Evolutionary conservation across 805 yeast genomes (phyloP).

Genomic region (Wickerhamiella qilinensis): DNA sequence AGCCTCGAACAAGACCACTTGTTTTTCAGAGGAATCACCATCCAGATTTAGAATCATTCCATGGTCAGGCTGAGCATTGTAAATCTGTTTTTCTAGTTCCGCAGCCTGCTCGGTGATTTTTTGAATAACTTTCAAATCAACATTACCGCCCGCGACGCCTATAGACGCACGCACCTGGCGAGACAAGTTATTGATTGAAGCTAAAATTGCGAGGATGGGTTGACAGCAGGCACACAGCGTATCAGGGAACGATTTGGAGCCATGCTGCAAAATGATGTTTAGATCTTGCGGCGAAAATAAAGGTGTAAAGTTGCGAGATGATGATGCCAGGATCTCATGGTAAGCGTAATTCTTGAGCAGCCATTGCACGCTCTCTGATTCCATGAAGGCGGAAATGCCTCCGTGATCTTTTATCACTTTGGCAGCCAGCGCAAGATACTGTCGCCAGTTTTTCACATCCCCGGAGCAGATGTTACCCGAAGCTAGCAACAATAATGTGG

Average conservation of each 20-base stretch:
- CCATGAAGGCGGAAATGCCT: slow-evolving; percentile 37
- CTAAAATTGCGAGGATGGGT: slow-evolving; percentile 47
- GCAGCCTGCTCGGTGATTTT: slow-evolving; percentile 14
- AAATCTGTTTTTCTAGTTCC: slow-evolving; percentile 32
- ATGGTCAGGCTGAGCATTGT: slow-evolving; percentile 35
- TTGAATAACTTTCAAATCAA: slow-evolving; percentile 8
- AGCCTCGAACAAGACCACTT: slow-evolving; percentile 53
- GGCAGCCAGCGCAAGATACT: slow-evolving; percentile 49
- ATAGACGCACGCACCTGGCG: slow-evolving; percentile 25
- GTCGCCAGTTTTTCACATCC: slow-evolving; percentile 62
- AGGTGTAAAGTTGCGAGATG: slow-evolving; percentile 38
- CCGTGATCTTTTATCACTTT: slow-evolving; percentile 44
- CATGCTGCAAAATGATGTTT: slow-evolving; percentile 29
- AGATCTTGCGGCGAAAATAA: slow-evolving; percentile 50
- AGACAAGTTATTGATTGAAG: slow-evolving; percentile 49
- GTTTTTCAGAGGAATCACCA: slow-evolving; percentile 41
- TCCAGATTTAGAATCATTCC: slow-evolving; percentile 27
- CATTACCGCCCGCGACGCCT: slow-evolving; percentile 8
- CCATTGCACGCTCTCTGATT: slow-evolving; percentile 48
- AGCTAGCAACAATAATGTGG: slow-evolving; percentile 49
- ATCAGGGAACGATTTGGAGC: slow-evolving; percentile 31
- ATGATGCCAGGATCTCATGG: slow-evolving; percentile 57
- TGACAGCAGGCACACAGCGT: slow-evolving; percentile 62
- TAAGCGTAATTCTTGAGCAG: slow-evolving; percentile 63
- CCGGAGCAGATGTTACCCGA: slow-evolving; percentile 79